These are phyloP conservation scores for Helicostylum pulchrum DNA, from an alignment of 192 early-diverging fungal species.

Conservation along the genomic window DNA sequence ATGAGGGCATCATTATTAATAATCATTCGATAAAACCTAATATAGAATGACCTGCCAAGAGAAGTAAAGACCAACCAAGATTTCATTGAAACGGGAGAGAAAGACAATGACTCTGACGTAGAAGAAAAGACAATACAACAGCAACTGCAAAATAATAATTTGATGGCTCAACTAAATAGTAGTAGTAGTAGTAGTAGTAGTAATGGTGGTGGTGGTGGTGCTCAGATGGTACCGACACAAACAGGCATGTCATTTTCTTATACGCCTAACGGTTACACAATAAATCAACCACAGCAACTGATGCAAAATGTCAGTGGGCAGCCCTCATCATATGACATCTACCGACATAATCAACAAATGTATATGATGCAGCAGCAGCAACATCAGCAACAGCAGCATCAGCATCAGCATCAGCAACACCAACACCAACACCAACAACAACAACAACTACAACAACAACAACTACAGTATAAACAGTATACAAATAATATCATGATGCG, in stretches of 20 bases:
- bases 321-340: too few relatives aligned
- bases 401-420: background rate
- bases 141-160: background rate
- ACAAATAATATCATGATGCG: too few relatives aligned
- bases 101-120: background rate
- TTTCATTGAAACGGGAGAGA: background rate
- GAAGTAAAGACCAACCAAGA: slow-evolving; percentile 41
- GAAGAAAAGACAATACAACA: background rate
- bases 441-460: background rate
- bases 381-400: background rate
- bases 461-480: background rate
- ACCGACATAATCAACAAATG: slow-evolving; percentile 4
- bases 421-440: background rate
- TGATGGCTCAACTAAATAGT: background rate
- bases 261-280: background rate
- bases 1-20: too few relatives aligned
- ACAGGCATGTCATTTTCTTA: background rate
- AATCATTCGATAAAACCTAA: slow-evolving; percentile 19
- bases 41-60: slow-evolving; percentile 32
- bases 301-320: background rate
- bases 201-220: too few relatives aligned
- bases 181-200: too few relatives aligned
- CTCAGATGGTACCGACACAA: too few relatives aligned
- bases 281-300: background rate
- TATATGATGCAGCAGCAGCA: background rate